Evolutionary conservation across 1,139 yeast species (phyloP), one percentile per base, ranked within the genome.

Genomic region (Sugiyamaella neomexicana): DNA sequence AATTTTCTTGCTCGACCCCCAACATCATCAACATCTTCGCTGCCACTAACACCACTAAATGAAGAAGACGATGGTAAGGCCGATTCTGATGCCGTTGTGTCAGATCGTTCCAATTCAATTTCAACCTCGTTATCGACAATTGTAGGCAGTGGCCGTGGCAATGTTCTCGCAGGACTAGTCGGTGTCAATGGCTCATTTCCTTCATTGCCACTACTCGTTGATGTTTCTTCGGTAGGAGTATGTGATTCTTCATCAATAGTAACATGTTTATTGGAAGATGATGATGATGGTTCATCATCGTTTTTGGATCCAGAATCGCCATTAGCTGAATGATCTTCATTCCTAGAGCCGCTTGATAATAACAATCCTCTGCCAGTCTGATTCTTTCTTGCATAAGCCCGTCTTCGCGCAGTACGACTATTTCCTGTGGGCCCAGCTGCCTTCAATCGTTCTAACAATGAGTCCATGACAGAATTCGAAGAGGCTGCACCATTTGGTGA

Each of bases 371-470:
- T 66, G 65, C 62, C n/a, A 20, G 34, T 36, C 13, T 45, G 49
- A 43, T 67, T 65, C 47, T 62, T 59, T 60, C 93, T 80, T 61
- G 91, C 87, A 59, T 86, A 74, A 0, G 96, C 96, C 57, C 95
- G 77, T 64, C 89, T 83, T 62, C 96, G 75, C 0, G 96, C 96
- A 6, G 93, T 82, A 1, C 87, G 73, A 0, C 95, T 84, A 65
- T 88, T 95, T 2, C 89, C 84, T 5, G 82, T 66, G 13, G 86
- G 83, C 0, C 88, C 89, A 0, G 88, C 85, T 1, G 89, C 88
- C 65, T 86, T 82, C 62, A 88, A 76, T 62, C 80, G 84, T 66
- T 86, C 89, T 56, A 88, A 74, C 54, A 88, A 76, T 23, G 82
- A 80, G 65, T 87, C 95, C 83, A 88, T 85, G 41, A 86, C 89